Conservation (phyloP, 2,329 filamentous ascomycete species). For the Colletotrichum cuscutae region DNA sequence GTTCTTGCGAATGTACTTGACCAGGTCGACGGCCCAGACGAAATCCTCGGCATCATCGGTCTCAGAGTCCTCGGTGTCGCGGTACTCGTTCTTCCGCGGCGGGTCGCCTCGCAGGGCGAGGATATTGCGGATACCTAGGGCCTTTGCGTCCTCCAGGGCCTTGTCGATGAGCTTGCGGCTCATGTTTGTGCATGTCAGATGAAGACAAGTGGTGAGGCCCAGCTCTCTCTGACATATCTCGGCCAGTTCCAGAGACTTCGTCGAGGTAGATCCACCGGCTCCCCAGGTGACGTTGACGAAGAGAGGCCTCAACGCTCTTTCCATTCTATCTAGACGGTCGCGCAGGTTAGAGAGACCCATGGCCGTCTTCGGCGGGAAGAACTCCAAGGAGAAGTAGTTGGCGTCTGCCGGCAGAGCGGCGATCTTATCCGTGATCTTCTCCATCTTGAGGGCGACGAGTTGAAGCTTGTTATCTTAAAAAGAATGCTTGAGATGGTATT, state of each 20-base stretch:
- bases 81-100: conserved; percentile 88
- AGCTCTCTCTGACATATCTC: conserved; percentile 95
- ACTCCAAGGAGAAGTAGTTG: conserved; percentile 96
- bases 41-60: conserved; percentile 81
- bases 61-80: conserved; percentile 67
- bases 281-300: conserved; percentile 99
- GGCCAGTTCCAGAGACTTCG: conserved; percentile 91
- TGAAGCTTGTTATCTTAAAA: background rate
- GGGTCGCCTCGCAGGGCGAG: conserved; percentile 92
- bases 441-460: conserved; percentile 59
- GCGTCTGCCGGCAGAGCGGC: conserved; percentile 84
- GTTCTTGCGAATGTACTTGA: conserved; percentile 85
- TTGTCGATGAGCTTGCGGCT: conserved; percentile 86
- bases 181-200: conserved; percentile 99
- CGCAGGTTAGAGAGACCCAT: conserved; percentile 97
- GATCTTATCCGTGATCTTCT: conserved; percentile 96
- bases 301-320: conserved; percentile 86
- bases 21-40: conserved; percentile 87
- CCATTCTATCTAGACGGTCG: conserved; percentile 94
- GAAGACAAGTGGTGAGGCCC: conserved; percentile 92
- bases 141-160: conserved; percentile 90
- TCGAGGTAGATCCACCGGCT: conserved; percentile 90
- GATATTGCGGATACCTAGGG: conserved; percentile 91
- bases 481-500: background rate
- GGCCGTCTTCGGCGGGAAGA: conserved; percentile 97